Percentiles rank a stretch among this genome's conserved stretches.
phyloP scores from a whole-genome alignment of 2,329 filamentous ascomycete genomes.

The Fusarium clavum region DNA sequence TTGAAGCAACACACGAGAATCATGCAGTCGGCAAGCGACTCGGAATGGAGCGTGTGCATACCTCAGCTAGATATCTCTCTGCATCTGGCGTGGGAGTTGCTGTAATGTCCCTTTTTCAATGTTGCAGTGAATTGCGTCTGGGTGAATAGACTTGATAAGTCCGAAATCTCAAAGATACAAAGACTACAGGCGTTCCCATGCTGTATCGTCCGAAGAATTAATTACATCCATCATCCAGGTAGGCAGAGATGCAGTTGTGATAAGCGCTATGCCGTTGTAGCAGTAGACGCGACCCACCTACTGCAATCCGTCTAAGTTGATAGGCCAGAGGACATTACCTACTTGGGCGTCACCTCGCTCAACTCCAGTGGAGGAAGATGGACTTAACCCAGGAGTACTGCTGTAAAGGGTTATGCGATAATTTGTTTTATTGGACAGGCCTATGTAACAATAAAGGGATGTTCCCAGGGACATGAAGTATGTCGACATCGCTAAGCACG shows the following conservation, averaged over 20 bases:
- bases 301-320: constrained; percentile 18
- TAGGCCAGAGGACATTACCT: neutral
- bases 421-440: too few relatives aligned
- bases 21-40: neutral
- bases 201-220: neutral
- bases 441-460: too few relatives aligned
- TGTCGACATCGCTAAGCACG: neutral
- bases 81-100: neutral
- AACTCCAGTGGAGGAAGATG: neutral
- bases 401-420: too few relatives aligned
- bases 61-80: too few relatives aligned
- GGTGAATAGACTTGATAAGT: too few relatives aligned
- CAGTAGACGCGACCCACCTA: neutral
- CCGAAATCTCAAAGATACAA: too few relatives aligned
- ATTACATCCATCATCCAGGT: neutral
- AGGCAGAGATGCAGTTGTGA: neutral
- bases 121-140: neutral
- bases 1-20: neutral
- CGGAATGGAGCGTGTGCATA: neutral
- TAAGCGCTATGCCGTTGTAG: neutral
- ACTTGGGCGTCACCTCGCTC: neutral
- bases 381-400: too few relatives aligned
- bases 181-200: too few relatives aligned
- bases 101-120: neutral
- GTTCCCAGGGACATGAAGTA: too few relatives aligned